phyloP scores from a whole-genome alignment of 1,139 yeast genomes.

The Candida tetrigidarum region DNA sequence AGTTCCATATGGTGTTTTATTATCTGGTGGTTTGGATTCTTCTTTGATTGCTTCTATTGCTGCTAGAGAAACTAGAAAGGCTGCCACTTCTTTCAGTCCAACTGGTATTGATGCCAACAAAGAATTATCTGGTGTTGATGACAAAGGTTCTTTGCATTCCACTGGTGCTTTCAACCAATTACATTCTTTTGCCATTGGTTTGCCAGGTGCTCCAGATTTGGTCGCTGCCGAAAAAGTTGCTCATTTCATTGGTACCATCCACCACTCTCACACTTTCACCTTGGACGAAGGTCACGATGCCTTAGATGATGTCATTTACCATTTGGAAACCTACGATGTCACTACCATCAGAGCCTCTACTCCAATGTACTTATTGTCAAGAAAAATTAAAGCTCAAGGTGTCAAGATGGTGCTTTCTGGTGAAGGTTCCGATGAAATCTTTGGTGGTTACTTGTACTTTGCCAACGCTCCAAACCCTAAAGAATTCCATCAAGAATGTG shows the following conservation, averaged over 20 bases:
- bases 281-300: conserved; percentile 97
- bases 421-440: conserved; percentile 98
- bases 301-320: conserved; percentile 89
- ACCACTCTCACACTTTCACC: conserved; percentile 97
- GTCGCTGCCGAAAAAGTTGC: conserved; percentile 97
- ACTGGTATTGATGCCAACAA: conserved; percentile 55
- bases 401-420: conserved; percentile 99
- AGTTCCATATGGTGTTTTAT: conserved; percentile 96
- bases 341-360: conserved; percentile 99
- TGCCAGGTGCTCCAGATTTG: conserved; percentile 98
- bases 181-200: conserved; percentile 96
- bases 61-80: conserved; percentile 90
- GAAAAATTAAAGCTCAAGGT: conserved; percentile 99
- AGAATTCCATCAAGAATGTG: conserved; percentile 96
- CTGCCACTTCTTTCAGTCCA: conserved; percentile 63
- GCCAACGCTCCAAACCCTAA: conserved; percentile 93
- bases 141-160: conserved; percentile 75
- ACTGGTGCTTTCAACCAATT: conserved; percentile 77
- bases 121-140: conserved; percentile 91
- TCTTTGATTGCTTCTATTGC: conserved; percentile 97
- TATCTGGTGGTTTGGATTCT: conserved; percentile 97
- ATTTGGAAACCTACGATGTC: conserved; percentile 97
- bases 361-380: conserved; percentile 94
- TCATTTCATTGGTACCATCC: conserved; percentile 90
- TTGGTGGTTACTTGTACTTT: conserved; percentile 97